Percentiles rank a stretch among this genome's conserved stretches.
phyloP scores from a whole-genome alignment of 768 basidiomycete genomes.

The Serendipita sp. region DNA sequence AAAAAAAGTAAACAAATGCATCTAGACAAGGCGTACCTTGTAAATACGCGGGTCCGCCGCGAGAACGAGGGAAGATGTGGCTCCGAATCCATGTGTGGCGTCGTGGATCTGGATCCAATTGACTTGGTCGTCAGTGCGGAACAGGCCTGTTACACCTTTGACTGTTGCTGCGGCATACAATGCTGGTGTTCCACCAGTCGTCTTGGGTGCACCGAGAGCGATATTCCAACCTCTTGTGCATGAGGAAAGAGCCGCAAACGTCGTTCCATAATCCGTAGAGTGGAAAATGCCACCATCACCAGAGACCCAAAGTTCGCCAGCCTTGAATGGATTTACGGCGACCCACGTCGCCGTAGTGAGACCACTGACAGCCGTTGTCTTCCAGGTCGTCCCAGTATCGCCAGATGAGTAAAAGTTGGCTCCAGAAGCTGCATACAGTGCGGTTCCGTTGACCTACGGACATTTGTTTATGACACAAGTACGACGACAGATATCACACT shows the following conservation, averaged over 20 bases:
- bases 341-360: constrained; percentile 37
- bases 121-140: constrained; percentile 37
- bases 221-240: constrained; percentile 40
- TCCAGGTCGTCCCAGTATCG: constrained; percentile 39
- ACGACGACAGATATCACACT: background rate
- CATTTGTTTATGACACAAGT: background rate
- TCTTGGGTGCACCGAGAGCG: constrained; percentile 36
- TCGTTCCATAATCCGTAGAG: constrained; percentile 34
- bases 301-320: constrained; percentile 51
- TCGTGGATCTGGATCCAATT: constrained; percentile 49
- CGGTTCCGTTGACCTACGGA: constrained; percentile 22
- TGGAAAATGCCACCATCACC: constrained; percentile 41
- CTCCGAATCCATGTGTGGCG: constrained; percentile 40
- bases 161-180: constrained; percentile 40
- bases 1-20: no score
- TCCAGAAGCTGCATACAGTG: constrained; percentile 47
- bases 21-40: background rate
- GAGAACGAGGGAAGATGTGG: constrained; percentile 29
- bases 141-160: constrained; percentile 30
- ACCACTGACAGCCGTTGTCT: background rate
- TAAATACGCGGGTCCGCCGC: constrained; percentile 31
- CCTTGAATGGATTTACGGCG: constrained; percentile 35
- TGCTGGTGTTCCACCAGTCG: constrained; percentile 34
- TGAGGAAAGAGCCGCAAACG: constrained; percentile 32
- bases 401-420: constrained; percentile 43